Evolutionary conservation across 2,329 filamentous ascomycete species (phyloP).

Genomic region (Cladophialophora immunda): DNA sequence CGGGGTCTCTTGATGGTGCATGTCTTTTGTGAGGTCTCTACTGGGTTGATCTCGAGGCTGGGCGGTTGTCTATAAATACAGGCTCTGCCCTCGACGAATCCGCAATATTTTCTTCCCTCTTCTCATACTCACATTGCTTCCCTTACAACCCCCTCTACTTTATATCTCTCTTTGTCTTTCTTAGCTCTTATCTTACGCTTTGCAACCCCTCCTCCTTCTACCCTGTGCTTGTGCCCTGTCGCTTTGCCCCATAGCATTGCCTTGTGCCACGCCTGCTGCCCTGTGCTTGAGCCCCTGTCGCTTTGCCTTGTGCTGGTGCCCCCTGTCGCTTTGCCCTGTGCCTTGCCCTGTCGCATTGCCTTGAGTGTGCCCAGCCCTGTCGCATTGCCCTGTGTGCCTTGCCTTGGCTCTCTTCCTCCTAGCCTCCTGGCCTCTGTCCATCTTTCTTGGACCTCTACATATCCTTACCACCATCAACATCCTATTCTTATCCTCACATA

Average conservation of each 20-base stretch:
- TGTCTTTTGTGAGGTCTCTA: background rate
- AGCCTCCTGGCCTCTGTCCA: background rate
- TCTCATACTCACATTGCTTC: background rate
- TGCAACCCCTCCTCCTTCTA: background rate
- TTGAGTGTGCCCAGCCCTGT: no score
- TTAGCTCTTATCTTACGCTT: background rate
- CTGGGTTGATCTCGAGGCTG: constrained; percentile 39
- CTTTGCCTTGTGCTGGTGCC: background rate
- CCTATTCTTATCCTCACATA: background rate
- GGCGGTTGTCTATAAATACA: constrained; percentile 37
- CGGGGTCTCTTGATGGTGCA: background rate
- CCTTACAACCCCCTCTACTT: background rate
- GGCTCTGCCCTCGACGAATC: background rate
- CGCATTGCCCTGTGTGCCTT: no score
- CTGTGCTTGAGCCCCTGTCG: background rate
- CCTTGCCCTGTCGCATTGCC: background rate
- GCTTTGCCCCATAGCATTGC: no score
- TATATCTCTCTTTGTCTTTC: background rate
- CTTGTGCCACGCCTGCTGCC: background rate
- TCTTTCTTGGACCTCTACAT: background rate
- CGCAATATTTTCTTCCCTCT: background rate
- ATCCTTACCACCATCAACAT: constrained; percentile 7
- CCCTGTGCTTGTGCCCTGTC: background rate
- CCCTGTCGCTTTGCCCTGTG: background rate
- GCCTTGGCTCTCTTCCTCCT: background rate